A percentile compares a stretch with the other conserved stretches of the same genome.
phyloP scores from a whole-genome alignment of 169 alveolate genomes.

The Plasmodium adleri region DNA sequence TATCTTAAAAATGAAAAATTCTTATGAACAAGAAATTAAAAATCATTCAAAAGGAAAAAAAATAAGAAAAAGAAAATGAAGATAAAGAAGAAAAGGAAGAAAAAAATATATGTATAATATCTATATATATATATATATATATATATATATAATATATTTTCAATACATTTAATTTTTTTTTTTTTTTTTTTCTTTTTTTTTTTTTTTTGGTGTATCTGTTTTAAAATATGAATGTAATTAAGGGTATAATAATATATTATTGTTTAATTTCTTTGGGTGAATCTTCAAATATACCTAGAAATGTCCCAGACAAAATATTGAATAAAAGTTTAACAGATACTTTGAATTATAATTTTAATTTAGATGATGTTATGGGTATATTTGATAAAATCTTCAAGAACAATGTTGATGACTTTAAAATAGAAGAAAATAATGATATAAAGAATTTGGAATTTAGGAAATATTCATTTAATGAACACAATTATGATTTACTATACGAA shows the following conservation, averaged over 20 bases:
- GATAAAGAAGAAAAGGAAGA: too few species aligned
- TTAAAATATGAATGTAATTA: constrained; percentile 21
- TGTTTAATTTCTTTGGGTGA: constrained; percentile 7
- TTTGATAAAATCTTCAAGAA: constrained; percentile 64
- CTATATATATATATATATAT: too few species aligned
- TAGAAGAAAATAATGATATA: constrained; percentile 53
- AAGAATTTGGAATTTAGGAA: constrained; percentile 41
- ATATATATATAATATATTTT: too few species aligned
- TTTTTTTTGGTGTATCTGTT: constrained; percentile 4
- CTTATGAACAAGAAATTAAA: too few species aligned
- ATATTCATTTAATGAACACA: constrained; percentile 17
- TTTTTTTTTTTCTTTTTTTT: constrained; percentile 1
- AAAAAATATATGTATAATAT: too few species aligned
- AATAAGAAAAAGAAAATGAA: too few species aligned
- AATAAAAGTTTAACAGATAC: constrained; percentile 49
- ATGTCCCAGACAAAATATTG: constrained; percentile 11
- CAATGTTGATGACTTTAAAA: constrained; percentile 49
- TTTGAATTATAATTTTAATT: constrained; percentile 41
- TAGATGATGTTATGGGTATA: constrained; percentile 62
- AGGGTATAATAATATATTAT: neutral
- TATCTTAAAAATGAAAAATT: too few species aligned
- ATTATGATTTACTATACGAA: constrained; percentile 28
- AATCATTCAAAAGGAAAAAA: too few species aligned
- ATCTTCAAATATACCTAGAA: constrained; percentile 6
- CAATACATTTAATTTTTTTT: neutral